Base-by-base conservation (phyloP, 2,329 filamentous ascomycete species). In the Cercospora brassicicola region DNA sequence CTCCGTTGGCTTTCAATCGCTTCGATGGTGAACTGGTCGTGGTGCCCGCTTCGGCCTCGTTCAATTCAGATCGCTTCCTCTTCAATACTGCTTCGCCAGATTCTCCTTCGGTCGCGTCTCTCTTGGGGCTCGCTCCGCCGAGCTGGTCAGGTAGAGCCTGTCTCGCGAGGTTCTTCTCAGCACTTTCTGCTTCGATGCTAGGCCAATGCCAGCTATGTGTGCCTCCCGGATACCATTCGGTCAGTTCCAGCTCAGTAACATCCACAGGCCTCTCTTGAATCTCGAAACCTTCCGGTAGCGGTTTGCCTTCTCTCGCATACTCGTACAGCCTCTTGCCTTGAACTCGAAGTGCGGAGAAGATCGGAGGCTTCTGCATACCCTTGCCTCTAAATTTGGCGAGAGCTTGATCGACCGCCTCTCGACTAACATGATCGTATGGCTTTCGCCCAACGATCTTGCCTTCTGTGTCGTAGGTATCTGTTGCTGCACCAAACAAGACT, bases 311-410 rank as follows among this genome's bases (percentile, higher is more conserved):
- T 59, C 95, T 87, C 20, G 95, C 95, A 80, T 98, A 98, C 81
- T 99, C 94, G 78, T 99, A 99, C 59, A 97, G 85, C 36, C 92
- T 91, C 83, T 97, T 97, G 2, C 95, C 95, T 73, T 97, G 88
- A 79, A 97, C 92, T 79, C 94, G 94, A 69, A 98, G 84, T 9
- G 95, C 95, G 31, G 93, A 97, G 80, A 94, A 99, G 20, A 99
- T 87, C 5, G 94, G 94, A 42, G 95, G 95, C 73, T 92, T 89
- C 83, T 99, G 95, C 83, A 91, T 89, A 75, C 93, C 93, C 73
- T 90, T 90, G 15, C 95, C 95, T 45, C 89, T 86, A 79, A 97
- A 97, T 69, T 85, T 82, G 4, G 84, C 85, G 66, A 98, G 81
- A 15, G 90, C 91, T 77, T 91, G 86, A 80, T 96, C 91, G 0